Evolutionary conservation across 768 basidiomycete genomes (phyloP), one percentile per base, ranked within the genome.

Genomic region (Cystofilobasidium ferigula): DNA sequence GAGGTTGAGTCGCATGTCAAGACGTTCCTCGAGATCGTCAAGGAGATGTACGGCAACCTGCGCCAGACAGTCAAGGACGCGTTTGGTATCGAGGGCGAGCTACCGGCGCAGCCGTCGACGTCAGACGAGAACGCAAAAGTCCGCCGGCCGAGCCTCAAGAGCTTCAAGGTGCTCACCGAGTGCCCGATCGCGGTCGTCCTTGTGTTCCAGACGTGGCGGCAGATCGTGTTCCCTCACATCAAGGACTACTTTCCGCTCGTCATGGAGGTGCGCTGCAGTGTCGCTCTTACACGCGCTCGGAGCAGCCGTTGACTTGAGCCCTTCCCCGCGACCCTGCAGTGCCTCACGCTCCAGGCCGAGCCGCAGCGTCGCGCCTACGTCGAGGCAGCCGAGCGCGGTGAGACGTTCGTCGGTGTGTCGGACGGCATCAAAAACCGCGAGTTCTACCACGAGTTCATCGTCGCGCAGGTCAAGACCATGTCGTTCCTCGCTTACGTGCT

Each of bases 121-220:
- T 12, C 10, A 3, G 51, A 54, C 10, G 26, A 10, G 5, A 32
- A 12, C 14, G 28, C 28, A 26, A 32, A 30, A 22, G 14, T 32
- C 8, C 51, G 51, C 51, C 51, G 51, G 51, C 84, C 84, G 10
- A 85, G 86, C 56, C 82, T 86, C 62, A 83, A 84, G 65, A 93
- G 90, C 74, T 92, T 95, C 80, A 97, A 95, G 76, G 87, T 95
- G 13, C 79, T 97, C 14, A 86, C 88, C 18, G 95, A 99, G 78
- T 87, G 94, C 81, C 88, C 88, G 7, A 86, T 93, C 79, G 85
- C 89, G 16, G 84, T 94, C 73, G 88, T 92, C 34, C 84, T 91
- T 32, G 87, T 95, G 76, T 86, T 87, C 68, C 94, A 97, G 76
- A 82, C 83, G 43, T 86, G 89, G 70, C 82, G 85, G 51, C 77